Conservation (phyloP, 192 early-diverging fungal genomes). For the Entrophospora sp. region DNA sequence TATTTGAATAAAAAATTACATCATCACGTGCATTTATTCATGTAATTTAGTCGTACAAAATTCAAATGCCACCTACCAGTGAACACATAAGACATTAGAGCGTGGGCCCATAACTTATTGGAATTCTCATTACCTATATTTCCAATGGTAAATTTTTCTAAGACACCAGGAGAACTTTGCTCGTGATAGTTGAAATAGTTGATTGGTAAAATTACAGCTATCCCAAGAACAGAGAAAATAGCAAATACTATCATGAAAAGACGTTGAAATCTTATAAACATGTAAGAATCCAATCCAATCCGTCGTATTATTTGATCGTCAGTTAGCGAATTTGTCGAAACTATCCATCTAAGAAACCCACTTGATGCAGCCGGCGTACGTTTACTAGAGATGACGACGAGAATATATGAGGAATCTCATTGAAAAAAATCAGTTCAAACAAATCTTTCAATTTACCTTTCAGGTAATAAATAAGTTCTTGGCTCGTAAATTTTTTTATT, state of each 20-base stretch:
- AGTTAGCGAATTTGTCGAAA: constrained; percentile 38
- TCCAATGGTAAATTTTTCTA: constrained; percentile 56
- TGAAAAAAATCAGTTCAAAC: neutral
- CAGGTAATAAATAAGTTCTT: constrained; percentile 51
- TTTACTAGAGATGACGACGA: constrained; percentile 21
- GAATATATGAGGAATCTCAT: neutral
- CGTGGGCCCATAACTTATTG: constrained; percentile 62
- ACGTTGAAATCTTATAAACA: constrained; percentile 66
- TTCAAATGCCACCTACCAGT: constrained; percentile 33
- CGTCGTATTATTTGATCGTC: constrained; percentile 47
- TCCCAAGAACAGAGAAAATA: constrained; percentile 43
- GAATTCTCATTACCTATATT: constrained; percentile 55
- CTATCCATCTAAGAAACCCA: constrained; percentile 54
- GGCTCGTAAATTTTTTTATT: constrained; percentile 64
- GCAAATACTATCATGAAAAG: constrained; percentile 54
- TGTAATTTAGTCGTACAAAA: neutral
- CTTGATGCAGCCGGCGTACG: constrained; percentile 43
- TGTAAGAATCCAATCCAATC: constrained; percentile 68
- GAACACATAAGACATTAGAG: constrained; percentile 44
- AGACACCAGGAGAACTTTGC: constrained; percentile 39
- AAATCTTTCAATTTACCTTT: constrained; percentile 32
- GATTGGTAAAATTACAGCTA: constrained; percentile 59
- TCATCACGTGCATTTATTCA: too few species aligned
- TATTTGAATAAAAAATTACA: neutral
- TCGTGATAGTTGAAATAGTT: constrained; percentile 47